Evolutionary conservation across 768 basidiomycete genomes (phyloP).

Genomic region (Phlegmacium glaucopus): DNA sequence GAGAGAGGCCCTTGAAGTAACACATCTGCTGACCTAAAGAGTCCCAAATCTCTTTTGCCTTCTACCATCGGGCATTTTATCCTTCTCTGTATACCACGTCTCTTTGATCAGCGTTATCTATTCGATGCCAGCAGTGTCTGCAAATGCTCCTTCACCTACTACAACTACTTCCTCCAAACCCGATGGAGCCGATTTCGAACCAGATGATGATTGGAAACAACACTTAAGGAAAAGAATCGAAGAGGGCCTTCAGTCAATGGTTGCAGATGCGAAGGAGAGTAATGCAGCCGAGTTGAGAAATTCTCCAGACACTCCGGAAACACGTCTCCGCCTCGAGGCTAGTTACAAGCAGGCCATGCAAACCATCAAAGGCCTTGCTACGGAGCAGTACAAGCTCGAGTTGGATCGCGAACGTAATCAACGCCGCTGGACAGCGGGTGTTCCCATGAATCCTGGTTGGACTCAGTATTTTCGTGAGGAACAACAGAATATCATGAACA

Average conservation of each 20-base stretch:
- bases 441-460: slow-evolving; percentile 25
- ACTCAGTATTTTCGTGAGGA: slow-evolving; percentile 28
- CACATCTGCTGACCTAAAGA: slow-evolving; percentile 20
- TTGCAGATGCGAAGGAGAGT: slow-evolving; percentile 64
- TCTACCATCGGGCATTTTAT: slow-evolving; percentile 14
- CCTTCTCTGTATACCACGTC: slow-evolving; percentile 11
- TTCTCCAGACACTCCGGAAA: slow-evolving; percentile 27
- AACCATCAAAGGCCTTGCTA: slow-evolving; percentile 40
- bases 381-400: slow-evolving; percentile 41
- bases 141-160: slow-evolving; percentile 23
- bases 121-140: slow-evolving; percentile 35
- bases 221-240: slow-evolving; percentile 47
- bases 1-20: slow-evolving; percentile 19
- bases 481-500: slow-evolving; percentile 44
- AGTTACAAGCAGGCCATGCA: slow-evolving; percentile 41
- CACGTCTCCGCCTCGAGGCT: slow-evolving; percentile 30
- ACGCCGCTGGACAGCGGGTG: slow-evolving; percentile 44
- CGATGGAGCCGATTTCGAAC: slow-evolving; percentile 40
- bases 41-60: slow-evolving; percentile 9
- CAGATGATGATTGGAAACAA: slow-evolving; percentile 54
- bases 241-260: slow-evolving; percentile 34
- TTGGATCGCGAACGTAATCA: slow-evolving; percentile 48
- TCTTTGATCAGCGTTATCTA: slow-evolving; percentile 12
- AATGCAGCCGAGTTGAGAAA: slow-evolving; percentile 48
- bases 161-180: slow-evolving; percentile 12